Evolutionary conservation across 257 asterid genomes (phyloP).

Genomic region (Fraxinus quadrangulata): DNA sequence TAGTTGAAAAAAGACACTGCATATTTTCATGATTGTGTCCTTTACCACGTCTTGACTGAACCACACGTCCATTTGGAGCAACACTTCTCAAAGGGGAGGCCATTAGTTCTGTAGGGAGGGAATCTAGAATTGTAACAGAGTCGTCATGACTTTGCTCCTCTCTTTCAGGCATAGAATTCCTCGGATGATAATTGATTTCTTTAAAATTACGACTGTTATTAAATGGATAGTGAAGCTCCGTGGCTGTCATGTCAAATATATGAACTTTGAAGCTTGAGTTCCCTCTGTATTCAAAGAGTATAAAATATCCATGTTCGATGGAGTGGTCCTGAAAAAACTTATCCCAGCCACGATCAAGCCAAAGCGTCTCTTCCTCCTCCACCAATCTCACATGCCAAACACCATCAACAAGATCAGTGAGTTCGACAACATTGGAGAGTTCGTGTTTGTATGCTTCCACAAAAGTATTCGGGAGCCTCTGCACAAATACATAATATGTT

Average conservation of each 20-base stretch:
- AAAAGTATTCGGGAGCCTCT: neutral
- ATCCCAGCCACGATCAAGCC: slow-evolving; percentile 27
- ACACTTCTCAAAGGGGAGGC: neutral
- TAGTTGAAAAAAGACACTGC: no score
- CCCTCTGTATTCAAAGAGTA: slow-evolving; percentile 18
- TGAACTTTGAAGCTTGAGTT: slow-evolving; percentile 22
- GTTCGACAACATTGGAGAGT: neutral
- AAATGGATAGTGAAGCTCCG: slow-evolving; percentile 21
- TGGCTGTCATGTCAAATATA: slow-evolving; percentile 21
- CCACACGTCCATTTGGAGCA: neutral
- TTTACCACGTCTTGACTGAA: neutral
- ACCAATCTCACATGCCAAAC: neutral
- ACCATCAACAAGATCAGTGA: neutral
- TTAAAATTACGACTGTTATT: neutral
- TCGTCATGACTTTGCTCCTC: neutral
- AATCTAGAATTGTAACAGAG: neutral
- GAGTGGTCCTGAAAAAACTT: slow-evolving; percentile 27
- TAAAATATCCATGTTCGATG: slow-evolving; percentile 1
- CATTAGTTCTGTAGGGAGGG: neutral
- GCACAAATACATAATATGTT: neutral
- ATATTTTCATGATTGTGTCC: no score
- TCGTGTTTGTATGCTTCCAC: neutral
- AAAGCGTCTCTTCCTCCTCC: neutral
- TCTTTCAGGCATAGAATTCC: neutral
- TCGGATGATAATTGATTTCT: neutral